Percentiles rank a stretch among this genome's conserved stretches.
Evolutionary conservation across 257 asterid genomes (phyloP).

Genomic region (Solanum habrochaites): DNA sequence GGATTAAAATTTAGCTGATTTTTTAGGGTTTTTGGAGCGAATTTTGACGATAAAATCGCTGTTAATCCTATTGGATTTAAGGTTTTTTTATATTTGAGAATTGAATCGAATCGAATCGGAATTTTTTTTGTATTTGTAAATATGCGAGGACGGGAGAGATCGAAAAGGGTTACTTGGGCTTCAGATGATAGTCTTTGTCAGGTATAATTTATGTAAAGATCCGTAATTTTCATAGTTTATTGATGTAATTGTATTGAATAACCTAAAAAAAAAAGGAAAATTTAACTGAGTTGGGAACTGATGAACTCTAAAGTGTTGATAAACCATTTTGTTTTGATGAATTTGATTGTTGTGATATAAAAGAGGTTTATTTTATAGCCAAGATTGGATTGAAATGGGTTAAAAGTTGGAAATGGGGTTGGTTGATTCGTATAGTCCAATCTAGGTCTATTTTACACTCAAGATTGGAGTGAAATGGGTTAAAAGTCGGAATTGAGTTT

Average conservation of each 20-base stretch:
- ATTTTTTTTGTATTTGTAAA: conserved; percentile 20
- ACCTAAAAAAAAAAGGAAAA: background rate
- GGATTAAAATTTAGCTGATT: background rate
- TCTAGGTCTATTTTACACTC: background rate
- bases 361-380: background rate
- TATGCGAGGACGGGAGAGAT: conserved; percentile 84
- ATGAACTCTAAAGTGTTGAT: background rate
- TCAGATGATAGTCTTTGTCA: conserved; percentile 93
- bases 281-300: background rate
- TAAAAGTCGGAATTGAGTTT: background rate
- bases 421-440: background rate
- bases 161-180: conserved; percentile 87
- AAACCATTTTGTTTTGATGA: background rate
- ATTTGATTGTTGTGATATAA: background rate
- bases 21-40: conserved; percentile 5
- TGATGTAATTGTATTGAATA: background rate
- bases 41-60: conserved; percentile 3
- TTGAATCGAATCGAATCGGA: conserved; percentile 13
- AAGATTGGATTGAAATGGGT: background rate
- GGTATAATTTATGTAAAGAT: conserved; percentile 40
- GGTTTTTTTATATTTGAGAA: conserved; percentile 13
- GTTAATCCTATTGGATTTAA: conserved; percentile 10
- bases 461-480: background rate
- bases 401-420: background rate
- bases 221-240: background rate